Evolutionary conservation across 805 yeast genomes (phyloP).

Genomic region (Maudiozyma bulderi): DNA sequence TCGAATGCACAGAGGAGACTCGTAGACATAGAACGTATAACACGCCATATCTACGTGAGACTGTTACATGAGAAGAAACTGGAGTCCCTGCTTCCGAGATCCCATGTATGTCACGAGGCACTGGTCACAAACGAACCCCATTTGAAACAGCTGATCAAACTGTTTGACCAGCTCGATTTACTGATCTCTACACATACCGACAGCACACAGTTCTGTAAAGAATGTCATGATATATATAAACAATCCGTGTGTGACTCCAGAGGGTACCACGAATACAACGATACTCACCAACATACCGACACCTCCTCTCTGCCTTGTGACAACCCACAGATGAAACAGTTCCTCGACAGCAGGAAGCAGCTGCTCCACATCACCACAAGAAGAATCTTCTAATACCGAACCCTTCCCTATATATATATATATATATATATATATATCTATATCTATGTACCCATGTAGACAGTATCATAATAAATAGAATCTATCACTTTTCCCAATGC

Average conservation of each 20-base stretch:
- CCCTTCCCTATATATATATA: too few relatives aligned
- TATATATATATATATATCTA: too few relatives aligned
- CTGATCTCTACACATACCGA: neutral
- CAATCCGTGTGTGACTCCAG: too few relatives aligned
- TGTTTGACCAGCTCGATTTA: neutral
- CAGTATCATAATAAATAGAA: neutral
- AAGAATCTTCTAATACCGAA: conserved; percentile 10
- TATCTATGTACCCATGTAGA: too few relatives aligned
- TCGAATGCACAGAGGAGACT: conserved; percentile 1
- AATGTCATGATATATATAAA: too few relatives aligned
- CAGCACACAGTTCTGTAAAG: too few relatives aligned
- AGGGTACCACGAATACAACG: too few relatives aligned
- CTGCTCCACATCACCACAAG: conserved; percentile 12
- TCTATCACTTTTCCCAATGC: conserved; percentile 6
- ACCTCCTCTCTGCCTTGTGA: too few relatives aligned
- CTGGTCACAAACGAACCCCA: neutral
- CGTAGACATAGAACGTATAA: neutral
- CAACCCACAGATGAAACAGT: neutral
- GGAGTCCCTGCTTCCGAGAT: neutral
- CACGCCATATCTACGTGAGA: conserved; percentile 1
- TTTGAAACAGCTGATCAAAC: neutral
- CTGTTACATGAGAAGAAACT: neutral
- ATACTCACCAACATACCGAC: too few relatives aligned
- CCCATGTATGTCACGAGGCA: neutral
- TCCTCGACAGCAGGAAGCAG: neutral